Base-by-base conservation (phyloP, 2,329 filamentous ascomycete species). In the Penicillium brevicompactum region DNA sequence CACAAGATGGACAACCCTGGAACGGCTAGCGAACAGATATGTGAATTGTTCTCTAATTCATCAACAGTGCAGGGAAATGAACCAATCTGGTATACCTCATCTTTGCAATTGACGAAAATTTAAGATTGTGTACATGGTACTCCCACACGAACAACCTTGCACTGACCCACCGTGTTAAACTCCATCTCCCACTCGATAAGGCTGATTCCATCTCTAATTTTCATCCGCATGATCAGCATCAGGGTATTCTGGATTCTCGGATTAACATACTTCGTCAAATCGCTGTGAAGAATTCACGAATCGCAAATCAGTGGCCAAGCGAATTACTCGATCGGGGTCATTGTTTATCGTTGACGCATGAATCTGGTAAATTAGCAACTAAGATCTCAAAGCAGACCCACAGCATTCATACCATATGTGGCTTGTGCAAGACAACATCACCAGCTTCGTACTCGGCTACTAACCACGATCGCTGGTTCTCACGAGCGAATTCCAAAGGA, bases 281-380 rank as follows among this genome's bases (percentile, higher is more conserved):
- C 46, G 45, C 40, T 32, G 38, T 30, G 51, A 53, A 30, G 46
- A 37, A 37, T 49, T 40, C 7, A 49, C 38, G 32, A 53, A 53
- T 7, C 51, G 41, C 46, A 49, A 21, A 43, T 53, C 51, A 30
- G 45, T 53, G 2, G 51, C 38, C 10, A 53, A 22, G 5, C 46
- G 38, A 24, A 53, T 53, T 9, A 45, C 41, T 11, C 38, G 41
- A 37, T 53, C 38, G 13, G 41, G 46, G 37, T 53, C 46, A 22
- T 48, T 53, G 31, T 49, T 53, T 30, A 53, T 49, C 14, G 51
- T 49, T 8, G 46, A 53, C 24, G 45, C 45, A 37, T 49, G 51
- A 16, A 49, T 49, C 51, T 53, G 16, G 6, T 5, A 4, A 11
- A 37, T 47, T 21, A 47, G 30, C n/a, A 44, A n/a, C 45, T 13